phyloP scores from a whole-genome alignment of 1,284 basidiomycete species.

The Quambalaria eucalypti region DNA sequence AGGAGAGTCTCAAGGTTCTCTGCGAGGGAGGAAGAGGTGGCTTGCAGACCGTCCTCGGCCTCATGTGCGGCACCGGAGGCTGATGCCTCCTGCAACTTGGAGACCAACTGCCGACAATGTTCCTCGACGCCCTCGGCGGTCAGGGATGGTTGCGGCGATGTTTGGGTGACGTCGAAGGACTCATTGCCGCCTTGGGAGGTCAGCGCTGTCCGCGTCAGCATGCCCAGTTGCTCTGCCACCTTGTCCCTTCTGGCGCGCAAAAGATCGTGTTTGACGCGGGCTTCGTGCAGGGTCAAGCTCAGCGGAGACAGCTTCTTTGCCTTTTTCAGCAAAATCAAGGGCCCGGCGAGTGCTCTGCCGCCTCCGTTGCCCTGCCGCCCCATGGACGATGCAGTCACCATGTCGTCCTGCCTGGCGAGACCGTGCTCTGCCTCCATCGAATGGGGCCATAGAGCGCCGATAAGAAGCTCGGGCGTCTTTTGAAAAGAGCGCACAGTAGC shows the following conservation, averaged over 20 bases:
- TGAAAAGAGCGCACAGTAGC: neutral
- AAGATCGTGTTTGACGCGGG: conserved; percentile 21
- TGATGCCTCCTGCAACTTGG: neutral
- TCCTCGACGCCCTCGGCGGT: neutral
- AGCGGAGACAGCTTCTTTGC: conserved; percentile 4
- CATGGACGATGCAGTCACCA: neutral
- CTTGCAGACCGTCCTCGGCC: neutral
- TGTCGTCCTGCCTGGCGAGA: neutral
- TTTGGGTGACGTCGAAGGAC: too few species aligned
- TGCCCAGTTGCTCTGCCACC: conserved; percentile 22
- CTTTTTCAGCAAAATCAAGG: neutral
- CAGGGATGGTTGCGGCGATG: too few species aligned
- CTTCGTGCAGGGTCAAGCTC: conserved; percentile 25
- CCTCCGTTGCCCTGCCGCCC: neutral
- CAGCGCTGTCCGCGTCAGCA: conserved; percentile 1
- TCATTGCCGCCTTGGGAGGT: conserved; percentile 6
- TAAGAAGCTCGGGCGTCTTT: conserved; percentile 25
- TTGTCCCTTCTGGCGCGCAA: conserved; percentile 19
- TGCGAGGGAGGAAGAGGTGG: neutral
- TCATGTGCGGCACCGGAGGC: neutral
- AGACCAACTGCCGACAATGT: neutral
- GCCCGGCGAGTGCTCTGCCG: neutral
- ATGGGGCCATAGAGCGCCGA: conserved; percentile 26
- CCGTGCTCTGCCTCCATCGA: neutral
- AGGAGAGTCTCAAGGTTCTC: neutral